Evolutionary conservation across 805 yeast genomes (phyloP).

Genomic region (Schizosaccharomyces octosporus): DNA sequence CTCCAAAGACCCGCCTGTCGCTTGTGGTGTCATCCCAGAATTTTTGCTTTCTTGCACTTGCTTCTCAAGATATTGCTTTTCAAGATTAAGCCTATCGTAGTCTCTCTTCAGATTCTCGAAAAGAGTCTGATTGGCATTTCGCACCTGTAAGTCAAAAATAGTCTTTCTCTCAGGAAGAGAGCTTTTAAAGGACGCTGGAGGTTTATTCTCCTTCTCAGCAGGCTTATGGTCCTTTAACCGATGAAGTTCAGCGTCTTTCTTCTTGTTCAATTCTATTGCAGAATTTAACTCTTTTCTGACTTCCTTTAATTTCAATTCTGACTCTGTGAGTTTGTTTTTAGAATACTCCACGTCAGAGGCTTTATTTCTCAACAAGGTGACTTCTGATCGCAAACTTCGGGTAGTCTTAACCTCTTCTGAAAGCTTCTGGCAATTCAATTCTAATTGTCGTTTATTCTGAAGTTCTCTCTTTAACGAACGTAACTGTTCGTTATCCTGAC

Average conservation of each 20-base stretch:
- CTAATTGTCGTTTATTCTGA: not conserved
- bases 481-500: not conserved
- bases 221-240: not conserved
- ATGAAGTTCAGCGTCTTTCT: not conserved
- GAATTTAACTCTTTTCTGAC: not conserved
- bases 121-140: conserved; percentile 6
- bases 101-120: not conserved
- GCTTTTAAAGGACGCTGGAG: not conserved
- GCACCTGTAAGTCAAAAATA: conserved; percentile 3
- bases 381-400: not conserved
- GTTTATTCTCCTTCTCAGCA: not conserved
- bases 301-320: not conserved
- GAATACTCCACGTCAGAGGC: not conserved
- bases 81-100: not conserved
- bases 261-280: not conserved
- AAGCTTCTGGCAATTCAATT: not conserved
- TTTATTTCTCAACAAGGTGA: not conserved
- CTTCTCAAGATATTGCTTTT: not conserved
- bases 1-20: not conserved
- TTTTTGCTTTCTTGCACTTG: not conserved
- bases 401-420: not conserved
- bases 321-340: not conserved
- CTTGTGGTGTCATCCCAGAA: not conserved
- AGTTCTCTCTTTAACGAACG: not conserved
- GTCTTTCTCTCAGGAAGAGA: not conserved